Percentiles rank a stretch among this genome's conserved stretches.
Conservation (phyloP, 2,329 filamentous ascomycete genomes). For the Leptographium radiaticola region DNA sequence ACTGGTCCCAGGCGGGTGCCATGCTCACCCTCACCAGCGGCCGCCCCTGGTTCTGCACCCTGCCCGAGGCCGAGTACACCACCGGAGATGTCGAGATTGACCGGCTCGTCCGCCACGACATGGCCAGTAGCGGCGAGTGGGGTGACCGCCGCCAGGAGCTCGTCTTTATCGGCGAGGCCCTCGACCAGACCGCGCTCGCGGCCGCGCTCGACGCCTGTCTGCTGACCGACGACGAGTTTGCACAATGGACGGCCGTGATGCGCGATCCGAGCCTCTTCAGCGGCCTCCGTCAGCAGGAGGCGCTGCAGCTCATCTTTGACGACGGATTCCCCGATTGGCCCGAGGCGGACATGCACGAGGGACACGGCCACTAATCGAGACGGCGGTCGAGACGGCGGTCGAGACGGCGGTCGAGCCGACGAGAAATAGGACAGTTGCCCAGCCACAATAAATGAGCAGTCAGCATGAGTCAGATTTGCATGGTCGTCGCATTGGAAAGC, state of each 20-base stretch:
- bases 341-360: constrained; percentile 1
- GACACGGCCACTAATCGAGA: constrained; percentile 2
- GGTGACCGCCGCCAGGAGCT: constrained; percentile 59
- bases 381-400: background rate
- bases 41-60: constrained; percentile 44
- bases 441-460: too few species aligned
- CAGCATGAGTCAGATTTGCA: too few species aligned
- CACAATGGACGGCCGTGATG: constrained; percentile 17
- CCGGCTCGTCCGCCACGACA: constrained; percentile 34
- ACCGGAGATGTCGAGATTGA: constrained; percentile 35
- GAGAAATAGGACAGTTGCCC: too few species aligned
- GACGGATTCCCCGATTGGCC: constrained; percentile 12
- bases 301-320: constrained; percentile 8
- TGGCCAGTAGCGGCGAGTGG: constrained; percentile 45
- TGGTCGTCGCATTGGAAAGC: too few species aligned
- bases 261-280: background rate
- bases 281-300: background rate
- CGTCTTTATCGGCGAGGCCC: constrained; percentile 58
- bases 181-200: constrained; percentile 39
- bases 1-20: constrained; percentile 51
- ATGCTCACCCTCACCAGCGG: constrained; percentile 49
- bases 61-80: constrained; percentile 36
- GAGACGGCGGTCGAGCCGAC: background rate
- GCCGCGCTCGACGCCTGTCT: constrained; percentile 45
- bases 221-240: constrained; percentile 45